These are phyloP conservation scores for Cladosporium sphaerospermum DNA, from an alignment of 2,329 filamentous ascomycete genomes.

Conservation along the genomic window DNA sequence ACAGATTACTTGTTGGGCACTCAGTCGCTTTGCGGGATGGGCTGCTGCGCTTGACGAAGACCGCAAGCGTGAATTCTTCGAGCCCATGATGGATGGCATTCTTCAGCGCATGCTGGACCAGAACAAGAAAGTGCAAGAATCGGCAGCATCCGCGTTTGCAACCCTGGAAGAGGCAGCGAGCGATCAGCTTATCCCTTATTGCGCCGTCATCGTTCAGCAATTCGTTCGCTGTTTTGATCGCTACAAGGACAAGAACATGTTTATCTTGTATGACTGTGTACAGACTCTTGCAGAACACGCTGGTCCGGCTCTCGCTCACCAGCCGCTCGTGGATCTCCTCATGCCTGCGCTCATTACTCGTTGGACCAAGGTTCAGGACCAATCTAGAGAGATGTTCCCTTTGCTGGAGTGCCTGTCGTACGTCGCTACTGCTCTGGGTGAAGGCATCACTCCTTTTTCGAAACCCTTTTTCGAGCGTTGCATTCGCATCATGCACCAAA, in stretches of 20 bases:
- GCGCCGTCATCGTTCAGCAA: conserved; percentile 81
- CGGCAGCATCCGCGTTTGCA: conserved; percentile 90
- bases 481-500: conserved; percentile 83
- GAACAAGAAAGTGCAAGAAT: conserved; percentile 97
- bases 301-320: conserved; percentile 70
- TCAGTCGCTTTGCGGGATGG: conserved; percentile 91
- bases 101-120: conserved; percentile 89
- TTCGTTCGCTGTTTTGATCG: conserved; percentile 87
- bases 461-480: conserved; percentile 81
- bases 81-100: conserved; percentile 96
- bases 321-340: conserved; percentile 72
- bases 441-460: conserved; percentile 78
- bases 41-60: conserved; percentile 66
- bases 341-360: conserved; percentile 90
- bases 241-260: conserved; percentile 99
- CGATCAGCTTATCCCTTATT: conserved; percentile 73
- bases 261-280: conserved; percentile 96
- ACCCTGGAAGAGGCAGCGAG: conserved; percentile 92
- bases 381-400: conserved; percentile 89
- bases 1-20: conserved; percentile 96
- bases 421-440: conserved; percentile 77
- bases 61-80: conserved; percentile 73
- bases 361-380: conserved; percentile 80
- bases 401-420: conserved; percentile 95
- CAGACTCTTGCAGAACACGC: conserved; percentile 94